Evolutionary conservation across 2,329 filamentous ascomycete genomes (phyloP).

Genomic region (Ambrosiella xylebori): DNA sequence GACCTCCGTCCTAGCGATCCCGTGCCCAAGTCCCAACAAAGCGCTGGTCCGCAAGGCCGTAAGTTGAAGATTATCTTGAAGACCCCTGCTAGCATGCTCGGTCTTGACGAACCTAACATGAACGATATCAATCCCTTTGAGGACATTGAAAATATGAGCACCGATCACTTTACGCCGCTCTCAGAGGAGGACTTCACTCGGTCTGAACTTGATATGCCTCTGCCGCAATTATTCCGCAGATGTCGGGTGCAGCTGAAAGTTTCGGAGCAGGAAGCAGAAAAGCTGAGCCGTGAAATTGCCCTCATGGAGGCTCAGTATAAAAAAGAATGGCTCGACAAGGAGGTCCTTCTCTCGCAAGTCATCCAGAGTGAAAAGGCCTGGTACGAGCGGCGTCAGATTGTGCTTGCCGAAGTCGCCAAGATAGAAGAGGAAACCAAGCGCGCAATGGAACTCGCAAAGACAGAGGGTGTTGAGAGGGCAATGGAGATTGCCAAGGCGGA

Average conservation of each 20-base stretch:
- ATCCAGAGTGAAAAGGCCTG: slow-evolving; percentile 50
- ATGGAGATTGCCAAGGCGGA: background rate
- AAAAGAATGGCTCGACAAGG: slow-evolving; percentile 64
- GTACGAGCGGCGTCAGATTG: slow-evolving; percentile 37
- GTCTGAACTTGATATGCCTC: slow-evolving; percentile 44
- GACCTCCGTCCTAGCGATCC: slow-evolving; percentile 66
- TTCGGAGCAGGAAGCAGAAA: slow-evolving; percentile 49
- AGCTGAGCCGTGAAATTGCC: slow-evolving; percentile 47
- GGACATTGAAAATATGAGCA: slow-evolving; percentile 17
- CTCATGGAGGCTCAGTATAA: slow-evolving; percentile 48
- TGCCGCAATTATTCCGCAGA: slow-evolving; percentile 46
- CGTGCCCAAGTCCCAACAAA: slow-evolving; percentile 31
- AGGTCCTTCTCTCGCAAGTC: slow-evolving; percentile 58
- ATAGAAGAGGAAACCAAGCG: slow-evolving; percentile 18
- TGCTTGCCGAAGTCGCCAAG: slow-evolving; percentile 23
- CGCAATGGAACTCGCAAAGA: slow-evolving; percentile 5
- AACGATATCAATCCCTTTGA: slow-evolving; percentile 38
- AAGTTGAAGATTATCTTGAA: slow-evolving; percentile 49
- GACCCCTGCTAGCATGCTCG: slow-evolving; percentile 38
- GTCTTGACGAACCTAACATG: slow-evolving; percentile 32
- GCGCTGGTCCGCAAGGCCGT: slow-evolving; percentile 23
- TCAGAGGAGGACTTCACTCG: slow-evolving; percentile 43
- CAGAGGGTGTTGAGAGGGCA: slow-evolving; percentile 1
- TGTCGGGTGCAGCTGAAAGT: slow-evolving; percentile 56
- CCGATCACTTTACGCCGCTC: slow-evolving; percentile 40